Base-by-base conservation (phyloP, 306 rosid species). In the Vicia sativa region DNA sequence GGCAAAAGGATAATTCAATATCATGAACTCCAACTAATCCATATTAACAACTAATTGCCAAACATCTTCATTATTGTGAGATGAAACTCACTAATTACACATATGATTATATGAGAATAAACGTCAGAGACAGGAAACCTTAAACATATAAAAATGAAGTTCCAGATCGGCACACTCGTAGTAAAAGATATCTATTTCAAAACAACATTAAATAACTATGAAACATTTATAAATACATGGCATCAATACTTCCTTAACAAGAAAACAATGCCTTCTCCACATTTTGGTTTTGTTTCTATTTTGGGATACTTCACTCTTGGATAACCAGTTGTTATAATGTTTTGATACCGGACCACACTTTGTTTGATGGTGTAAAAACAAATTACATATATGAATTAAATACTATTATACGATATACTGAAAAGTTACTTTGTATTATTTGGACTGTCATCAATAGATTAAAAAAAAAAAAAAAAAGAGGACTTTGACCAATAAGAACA, bases 1-100 rank as follows among this genome's bases (percentile, higher is more conserved):
- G 74, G 49, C 31, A 50, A 65, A 68, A 55, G 73, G 50, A 71
- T 72, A 65, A 34, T 29, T 52, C 54, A 41, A 43, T 68, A 65
- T 49, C 65, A 66, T 67, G 43, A 74, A 66, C 72, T 61, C 65
- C 75, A 81, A 46, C 77, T 28, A 63, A 41, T 23, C 25, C 68
- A 35, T 11, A 34, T 58, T 25, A 57, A 49, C 49, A 60, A 38
- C 63, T 54, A 65, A 79, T 55, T 62, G 55, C 25, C 48, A 65
- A 43, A 78, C 4, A 65, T 48, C 0, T 71, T 65, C 29, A 65
- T 34, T 10, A 39, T 72, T 10, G 18, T 15, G 59, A 62, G 28
- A 29, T 52, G 65, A 72, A 72, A 29, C 62, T 55, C 46, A 37
- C 45, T n/a, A 35, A 13, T 13, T 28, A 37, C 18, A 46, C 62